phyloP scores from a whole-genome alignment of 108 stramenopile species.

The Fragilariopsis cylindrus region DNA sequence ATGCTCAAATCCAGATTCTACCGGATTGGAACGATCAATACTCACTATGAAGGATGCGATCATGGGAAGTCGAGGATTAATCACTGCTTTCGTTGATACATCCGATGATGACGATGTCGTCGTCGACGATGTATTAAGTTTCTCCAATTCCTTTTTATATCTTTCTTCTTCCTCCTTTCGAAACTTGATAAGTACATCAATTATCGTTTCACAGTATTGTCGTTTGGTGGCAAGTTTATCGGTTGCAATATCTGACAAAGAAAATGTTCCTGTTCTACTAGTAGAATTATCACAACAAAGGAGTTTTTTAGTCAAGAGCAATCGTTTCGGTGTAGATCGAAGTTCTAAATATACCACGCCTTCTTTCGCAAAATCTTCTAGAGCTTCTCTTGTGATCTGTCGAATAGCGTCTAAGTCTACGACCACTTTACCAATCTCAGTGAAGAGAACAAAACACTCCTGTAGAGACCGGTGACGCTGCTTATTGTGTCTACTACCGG shows the following conservation, averaged over 20 bases:
- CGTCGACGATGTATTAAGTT: background rate
- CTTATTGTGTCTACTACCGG: background rate
- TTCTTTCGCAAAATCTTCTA: slow-evolving; percentile 76
- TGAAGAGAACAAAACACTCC: slow-evolving; percentile 88
- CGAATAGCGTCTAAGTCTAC: slow-evolving; percentile 51
- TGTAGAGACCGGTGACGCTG: slow-evolving; percentile 49
- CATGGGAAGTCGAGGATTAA: slow-evolving; percentile 41
- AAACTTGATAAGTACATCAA: slow-evolving; percentile 53
- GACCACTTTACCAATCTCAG: slow-evolving; percentile 66
- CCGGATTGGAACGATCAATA: slow-evolving; percentile 62
- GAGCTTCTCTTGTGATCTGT: slow-evolving; percentile 65
- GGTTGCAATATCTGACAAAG: background rate
- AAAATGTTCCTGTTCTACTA: background rate
- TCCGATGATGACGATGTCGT: background rate
- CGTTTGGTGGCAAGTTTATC: slow-evolving; percentile 35
- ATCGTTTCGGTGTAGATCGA: slow-evolving; percentile 79
- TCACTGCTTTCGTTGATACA: background rate
- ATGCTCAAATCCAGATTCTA: slow-evolving; percentile 50
- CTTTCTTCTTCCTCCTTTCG: slow-evolving; percentile 40
- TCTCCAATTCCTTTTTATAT: slow-evolving; percentile 23
- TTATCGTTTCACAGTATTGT: slow-evolving; percentile 63
- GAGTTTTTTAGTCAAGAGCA: slow-evolving; percentile 11
- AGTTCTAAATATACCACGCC: slow-evolving; percentile 81
- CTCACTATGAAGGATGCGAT: slow-evolving; percentile 67
- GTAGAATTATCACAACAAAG: background rate